Evolutionary conservation across 2,329 filamentous ascomycete genomes (phyloP), one percentile per base, ranked within the genome.

Genomic region (Falciphora oryzae): DNA sequence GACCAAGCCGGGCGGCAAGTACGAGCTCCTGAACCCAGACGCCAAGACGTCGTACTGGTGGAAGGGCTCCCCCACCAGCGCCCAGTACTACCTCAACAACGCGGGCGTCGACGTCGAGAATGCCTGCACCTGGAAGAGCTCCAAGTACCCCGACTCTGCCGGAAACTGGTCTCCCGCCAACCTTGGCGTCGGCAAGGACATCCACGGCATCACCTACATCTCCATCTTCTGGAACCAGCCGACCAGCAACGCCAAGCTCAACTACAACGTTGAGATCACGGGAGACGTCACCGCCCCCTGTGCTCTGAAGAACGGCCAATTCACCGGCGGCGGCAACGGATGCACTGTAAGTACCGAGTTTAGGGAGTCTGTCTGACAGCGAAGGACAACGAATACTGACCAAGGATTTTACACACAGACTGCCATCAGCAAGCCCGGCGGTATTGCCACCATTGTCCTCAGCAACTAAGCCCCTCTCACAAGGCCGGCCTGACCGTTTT

Each of bases 81-180:
- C 93, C 59, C 95, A 98, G 80, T 98, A 97, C 85, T 99, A 99
- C 75, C 85, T 98, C 78, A 98, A 98, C 85, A 90, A 90, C 71
- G 83, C 86, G 70, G 93, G 92, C 66, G 81, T 90, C 63, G 71
- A 78, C 25, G 79, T 87, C 65, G 75, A 86, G 69, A 78, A 93
- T 16, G 91, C 86, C 62, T 99, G 95, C 79, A 78, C 84, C 65
- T 98, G 95, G 95, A 75, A 75, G 69, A 82, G 80, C 73, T n/a
- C 71, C 28, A 70, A 69, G 25, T 77, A 79, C 70, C 76, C 79
- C 56, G 81, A 85, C 63, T 82, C 82, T 27, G 80, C 86, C 66
- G 88, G 95, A 69, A 97, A 99, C 85, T 97, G 85, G 84, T 89
- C 95, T 61, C 93, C 95, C 35, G 79, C 92, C 71, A 94, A 93